Conservation (phyloP, 176 grass and related monocot genomes). For the Saccharum officinarum region DNA sequence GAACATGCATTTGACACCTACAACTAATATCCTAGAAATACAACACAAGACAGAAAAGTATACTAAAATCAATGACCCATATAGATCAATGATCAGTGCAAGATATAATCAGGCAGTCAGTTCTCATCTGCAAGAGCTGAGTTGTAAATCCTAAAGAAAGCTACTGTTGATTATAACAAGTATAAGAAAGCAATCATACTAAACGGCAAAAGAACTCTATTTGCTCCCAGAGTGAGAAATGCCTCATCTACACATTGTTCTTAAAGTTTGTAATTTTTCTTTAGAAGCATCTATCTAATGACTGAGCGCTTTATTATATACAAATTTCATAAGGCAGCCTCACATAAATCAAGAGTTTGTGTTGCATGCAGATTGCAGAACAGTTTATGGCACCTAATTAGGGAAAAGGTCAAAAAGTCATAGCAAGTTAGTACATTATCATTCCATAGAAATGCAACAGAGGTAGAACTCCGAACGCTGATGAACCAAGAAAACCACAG, state of each 20-base stretch:
- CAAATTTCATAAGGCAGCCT: not conserved
- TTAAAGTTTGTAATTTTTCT: not conserved
- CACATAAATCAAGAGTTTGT: not conserved
- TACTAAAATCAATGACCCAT: not conserved
- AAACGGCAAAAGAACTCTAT: not conserved
- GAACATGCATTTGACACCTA: not conserved
- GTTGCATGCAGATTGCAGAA: not conserved
- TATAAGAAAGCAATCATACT: not conserved
- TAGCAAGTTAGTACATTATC: not conserved
- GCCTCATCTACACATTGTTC: not conserved
- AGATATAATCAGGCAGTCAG: not conserved
- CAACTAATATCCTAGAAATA: not conserved
- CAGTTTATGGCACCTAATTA: not conserved
- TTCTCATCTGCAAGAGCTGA: not conserved
- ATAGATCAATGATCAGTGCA: not conserved
- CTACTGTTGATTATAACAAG: not conserved
- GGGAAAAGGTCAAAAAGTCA: too few relatives aligned
- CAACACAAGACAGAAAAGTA: not conserved
- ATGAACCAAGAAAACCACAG: constrained; percentile 3
- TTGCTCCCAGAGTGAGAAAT: not conserved
- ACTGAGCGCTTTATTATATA: not conserved
- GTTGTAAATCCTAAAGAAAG: not conserved
- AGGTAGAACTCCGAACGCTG: not conserved
- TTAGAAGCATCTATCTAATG: not conserved
- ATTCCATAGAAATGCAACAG: not conserved